Conservation (phyloP, 2,329 filamentous ascomycete species). For the Annulohypoxylon truncatum region DNA sequence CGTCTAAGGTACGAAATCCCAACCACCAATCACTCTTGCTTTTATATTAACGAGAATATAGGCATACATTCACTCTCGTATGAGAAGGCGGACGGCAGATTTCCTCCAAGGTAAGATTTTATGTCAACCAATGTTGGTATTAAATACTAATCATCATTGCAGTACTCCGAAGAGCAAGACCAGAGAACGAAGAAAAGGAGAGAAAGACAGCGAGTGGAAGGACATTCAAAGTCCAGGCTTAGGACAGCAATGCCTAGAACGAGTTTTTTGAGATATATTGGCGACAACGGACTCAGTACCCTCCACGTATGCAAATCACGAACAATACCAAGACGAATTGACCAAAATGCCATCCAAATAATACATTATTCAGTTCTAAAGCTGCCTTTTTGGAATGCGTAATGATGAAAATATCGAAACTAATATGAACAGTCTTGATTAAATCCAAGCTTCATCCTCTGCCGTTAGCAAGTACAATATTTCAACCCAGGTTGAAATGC, state of each 20-base stretch:
- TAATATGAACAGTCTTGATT: background rate
- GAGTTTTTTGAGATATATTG: background rate
- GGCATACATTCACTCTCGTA: conserved; percentile 98
- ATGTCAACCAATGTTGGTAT: conserved; percentile 44
- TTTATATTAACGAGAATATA: conserved; percentile 47
- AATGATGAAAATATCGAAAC: background rate
- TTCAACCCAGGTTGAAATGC: background rate
- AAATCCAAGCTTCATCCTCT: background rate
- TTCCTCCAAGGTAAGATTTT: conserved; percentile 87
- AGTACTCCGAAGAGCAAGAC: conserved; percentile 96
- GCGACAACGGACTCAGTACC: conserved; percentile 8
- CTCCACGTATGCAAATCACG: conserved; percentile 18
- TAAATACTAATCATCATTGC: conserved; percentile 19
- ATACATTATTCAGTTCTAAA: background rate
- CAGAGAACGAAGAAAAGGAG: conserved; percentile 96
- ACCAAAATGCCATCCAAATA: conserved; percentile 4
- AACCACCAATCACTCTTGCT: background rate
- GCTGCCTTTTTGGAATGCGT: background rate
- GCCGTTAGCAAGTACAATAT: background rate
- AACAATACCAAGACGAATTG: conserved; percentile 29
- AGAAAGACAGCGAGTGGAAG: conserved; percentile 97
- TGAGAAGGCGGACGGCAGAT: conserved; percentile 96
- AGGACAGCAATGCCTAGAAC: conserved; percentile 10
- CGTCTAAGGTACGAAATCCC: conserved; percentile 77
- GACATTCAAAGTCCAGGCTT: conserved; percentile 75